Base-by-base conservation (phyloP, 352 stramenopile species). In the Phytophthora citrophthora region DNA sequence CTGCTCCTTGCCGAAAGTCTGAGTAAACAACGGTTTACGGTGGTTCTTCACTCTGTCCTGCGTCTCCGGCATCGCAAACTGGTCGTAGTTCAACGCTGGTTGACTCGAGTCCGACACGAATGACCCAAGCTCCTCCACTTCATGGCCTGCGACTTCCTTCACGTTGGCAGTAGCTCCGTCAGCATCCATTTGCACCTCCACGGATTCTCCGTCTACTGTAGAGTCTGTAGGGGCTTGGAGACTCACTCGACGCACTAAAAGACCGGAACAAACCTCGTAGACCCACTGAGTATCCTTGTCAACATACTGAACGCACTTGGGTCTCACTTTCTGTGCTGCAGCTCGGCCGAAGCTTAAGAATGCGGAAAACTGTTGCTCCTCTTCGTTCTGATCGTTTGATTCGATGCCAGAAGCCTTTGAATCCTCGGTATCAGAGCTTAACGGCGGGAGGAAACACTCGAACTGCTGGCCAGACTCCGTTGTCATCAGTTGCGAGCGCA, bases 371-470 rank as follows among this genome's bases (percentile, higher is more conserved):
- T 45, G 56, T 26, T 68, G 43, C 15, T 64, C 40, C 16, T 60
- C 34, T 27, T 54, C 45, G 3, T 23, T 54, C 16, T 61, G 9
- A 13, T 41, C 15, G 1, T 54, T 16, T n/a, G 57, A 11, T 29
- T 15, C 31, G 18, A 29, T 38, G 3, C 6, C 15, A 38, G 12
- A 13, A 23, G 1, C 20, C 11, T 54, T 18, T 29, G 15, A 27
- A 27, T 50, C 5, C 16, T 63, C 47, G 6, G 38, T 43, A 34
- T 67, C 52, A 10, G 61, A 51, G 4, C 32, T 47, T 1, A 78
- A 64, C 18, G 79, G 55, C 31, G 85, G 85, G 47, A 93, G 45
- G 51, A 90, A 91, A 48, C 85, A 93, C 74, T 91, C 79, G 52
- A 93, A 90, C 55, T 75, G 73, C 51, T 90, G 74, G 1, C 82